Evolutionary conservation across 192 early-diverging fungal species (phyloP).

Genomic region (Podochytrium sp.): DNA sequence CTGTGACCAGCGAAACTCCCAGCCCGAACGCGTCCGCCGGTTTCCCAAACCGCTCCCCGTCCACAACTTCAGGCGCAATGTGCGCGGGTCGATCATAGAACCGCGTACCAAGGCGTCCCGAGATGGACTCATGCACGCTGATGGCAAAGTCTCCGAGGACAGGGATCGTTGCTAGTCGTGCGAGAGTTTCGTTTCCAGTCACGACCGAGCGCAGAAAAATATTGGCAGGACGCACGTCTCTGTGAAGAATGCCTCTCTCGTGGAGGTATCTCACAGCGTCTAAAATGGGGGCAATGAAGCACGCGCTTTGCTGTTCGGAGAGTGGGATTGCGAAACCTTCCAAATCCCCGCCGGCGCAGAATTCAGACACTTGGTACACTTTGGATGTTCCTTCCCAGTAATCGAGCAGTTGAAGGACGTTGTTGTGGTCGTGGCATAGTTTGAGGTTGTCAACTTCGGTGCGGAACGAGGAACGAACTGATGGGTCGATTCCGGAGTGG

Average conservation of each 20-base stretch:
- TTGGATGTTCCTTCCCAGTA: slow-evolving; percentile 26
- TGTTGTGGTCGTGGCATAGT: neutral
- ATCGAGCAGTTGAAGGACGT: slow-evolving; percentile 22
- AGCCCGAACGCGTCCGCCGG: slow-evolving; percentile 19
- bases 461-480: slow-evolving; percentile 8
- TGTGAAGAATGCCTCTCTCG: slow-evolving; percentile 1
- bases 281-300: slow-evolving; percentile 14
- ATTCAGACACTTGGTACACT: slow-evolving; percentile 27
- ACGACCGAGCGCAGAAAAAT: slow-evolving; percentile 10
- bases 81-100: slow-evolving; percentile 7
- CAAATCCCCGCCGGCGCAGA: slow-evolving; percentile 28
- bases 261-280: slow-evolving; percentile 28
- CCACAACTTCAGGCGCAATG: slow-evolving; percentile 34
- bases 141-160: slow-evolving; percentile 34
- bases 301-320: neutral
- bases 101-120: slow-evolving; percentile 1
- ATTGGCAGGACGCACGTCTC: slow-evolving; percentile 29
- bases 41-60: slow-evolving; percentile 10
- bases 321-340: neutral
- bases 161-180: slow-evolving; percentile 10
- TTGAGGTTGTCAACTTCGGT: slow-evolving; percentile 20
- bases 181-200: slow-evolving; percentile 10
- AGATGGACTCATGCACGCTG: neutral
- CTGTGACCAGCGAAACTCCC: slow-evolving; percentile 1
- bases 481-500: neutral